These are phyloP conservation scores for Styphnolobium japonicum DNA, from an alignment of 306 rosid genomes.

Conservation along the genomic window DNA sequence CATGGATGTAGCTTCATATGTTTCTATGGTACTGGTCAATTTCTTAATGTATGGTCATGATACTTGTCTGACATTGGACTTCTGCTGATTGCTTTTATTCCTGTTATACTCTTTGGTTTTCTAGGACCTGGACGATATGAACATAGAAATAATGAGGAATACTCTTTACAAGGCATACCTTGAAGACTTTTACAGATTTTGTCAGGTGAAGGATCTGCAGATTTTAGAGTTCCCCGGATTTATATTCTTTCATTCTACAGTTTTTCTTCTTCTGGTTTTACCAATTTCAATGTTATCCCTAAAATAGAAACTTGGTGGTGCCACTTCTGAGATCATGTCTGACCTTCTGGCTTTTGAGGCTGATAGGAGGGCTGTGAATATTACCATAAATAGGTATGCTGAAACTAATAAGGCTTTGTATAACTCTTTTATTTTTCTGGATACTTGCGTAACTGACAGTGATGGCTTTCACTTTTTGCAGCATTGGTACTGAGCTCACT, in stretches of 20 bases:
- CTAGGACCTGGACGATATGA: conserved; percentile 99
- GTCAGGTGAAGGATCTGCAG: conserved; percentile 67
- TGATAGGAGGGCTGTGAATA: conserved; percentile 98
- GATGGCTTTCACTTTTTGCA: conserved; percentile 36
- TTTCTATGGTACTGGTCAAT: neutral
- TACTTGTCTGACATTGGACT: conserved; percentile 2
- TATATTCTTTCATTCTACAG: neutral
- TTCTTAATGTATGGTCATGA: neutral
- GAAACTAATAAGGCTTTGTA: neutral
- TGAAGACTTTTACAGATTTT: conserved; percentile 92
- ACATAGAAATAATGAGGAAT: conserved; percentile 97
- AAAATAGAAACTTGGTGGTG: conserved; percentile 96
- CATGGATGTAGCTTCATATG: neutral
- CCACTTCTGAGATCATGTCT: conserved; percentile 96
- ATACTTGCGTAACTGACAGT: conserved; percentile 5
- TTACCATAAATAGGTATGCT: conserved; percentile 83
- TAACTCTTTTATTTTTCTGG: neutral
- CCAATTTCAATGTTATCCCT: conserved; percentile 29
- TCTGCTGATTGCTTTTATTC: conserved; percentile 15
- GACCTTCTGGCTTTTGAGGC: conserved; percentile 97
- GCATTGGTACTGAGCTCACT: conserved; percentile 98
- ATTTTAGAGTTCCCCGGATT: neutral
- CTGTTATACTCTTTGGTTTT: neutral
- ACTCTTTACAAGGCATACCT: conserved; percentile 98
- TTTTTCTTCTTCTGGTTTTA: neutral